phyloP scores from a whole-genome alignment of 2,329 filamentous ascomycete species.

The Magnaporthiopsis rhizophila region DNA sequence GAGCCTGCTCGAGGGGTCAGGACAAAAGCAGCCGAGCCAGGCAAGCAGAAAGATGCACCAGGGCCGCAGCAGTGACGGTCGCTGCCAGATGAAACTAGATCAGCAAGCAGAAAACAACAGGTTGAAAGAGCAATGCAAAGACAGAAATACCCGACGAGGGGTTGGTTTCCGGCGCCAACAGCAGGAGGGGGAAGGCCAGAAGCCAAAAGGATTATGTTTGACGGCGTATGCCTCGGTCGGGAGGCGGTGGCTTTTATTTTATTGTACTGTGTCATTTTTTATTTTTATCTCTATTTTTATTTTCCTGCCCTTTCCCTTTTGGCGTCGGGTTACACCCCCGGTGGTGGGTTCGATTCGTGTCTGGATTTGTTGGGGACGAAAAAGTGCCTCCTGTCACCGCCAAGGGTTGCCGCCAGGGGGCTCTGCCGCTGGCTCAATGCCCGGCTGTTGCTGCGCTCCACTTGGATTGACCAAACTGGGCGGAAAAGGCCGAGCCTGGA shows the following conservation, averaged over 20 bases:
- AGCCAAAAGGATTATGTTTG: neutral
- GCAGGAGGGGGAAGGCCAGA: neutral
- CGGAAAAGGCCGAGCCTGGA: neutral
- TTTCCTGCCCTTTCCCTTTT: neutral
- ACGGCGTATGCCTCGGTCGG: neutral
- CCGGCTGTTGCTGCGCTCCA: neutral
- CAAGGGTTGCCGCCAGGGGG: neutral
- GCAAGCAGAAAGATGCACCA: too few species aligned
- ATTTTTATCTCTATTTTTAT: neutral
- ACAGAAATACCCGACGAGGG: neutral
- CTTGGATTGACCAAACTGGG: neutral
- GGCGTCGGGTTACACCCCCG: neutral
- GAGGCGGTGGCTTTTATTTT: neutral
- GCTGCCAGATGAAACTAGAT: neutral
- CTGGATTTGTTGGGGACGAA: constrained; percentile 6
- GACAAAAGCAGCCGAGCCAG: too few species aligned
- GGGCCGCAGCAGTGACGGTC: too few species aligned
- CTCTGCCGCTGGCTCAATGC: neutral
- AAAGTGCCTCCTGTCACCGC: neutral
- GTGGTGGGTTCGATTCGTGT: constrained; percentile 4
- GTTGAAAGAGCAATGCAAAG: neutral
- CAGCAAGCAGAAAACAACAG: neutral
- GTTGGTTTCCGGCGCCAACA: neutral
- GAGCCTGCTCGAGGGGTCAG: neutral
- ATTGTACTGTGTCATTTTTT: neutral